Conservation (phyloP, 2,329 filamentous ascomycete species). For the Tolypocladium capitatum region DNA sequence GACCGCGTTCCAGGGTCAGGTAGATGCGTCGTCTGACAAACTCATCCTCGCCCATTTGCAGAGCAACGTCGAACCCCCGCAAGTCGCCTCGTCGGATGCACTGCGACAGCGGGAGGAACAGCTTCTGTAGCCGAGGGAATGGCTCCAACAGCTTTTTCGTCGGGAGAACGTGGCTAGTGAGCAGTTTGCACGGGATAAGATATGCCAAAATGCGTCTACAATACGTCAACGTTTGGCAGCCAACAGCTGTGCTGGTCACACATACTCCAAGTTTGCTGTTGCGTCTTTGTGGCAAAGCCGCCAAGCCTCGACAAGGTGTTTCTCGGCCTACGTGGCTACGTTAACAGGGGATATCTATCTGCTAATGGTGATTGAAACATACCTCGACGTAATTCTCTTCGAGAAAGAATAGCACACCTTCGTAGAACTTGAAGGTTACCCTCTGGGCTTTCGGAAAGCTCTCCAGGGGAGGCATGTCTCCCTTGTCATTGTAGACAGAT, state of each 20-base stretch:
- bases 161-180: conserved; percentile 78
- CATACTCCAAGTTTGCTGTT: conserved; percentile 67
- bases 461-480: conserved; percentile 69
- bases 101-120: conserved; percentile 65
- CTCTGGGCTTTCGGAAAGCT: conserved; percentile 80
- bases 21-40: conserved; percentile 92
- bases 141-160: conserved; percentile 55
- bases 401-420: conserved; percentile 83
- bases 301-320: conserved; percentile 69
- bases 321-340: conserved; percentile 48
- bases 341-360: neutral
- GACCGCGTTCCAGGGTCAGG: conserved; percentile 79
- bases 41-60: conserved; percentile 73
- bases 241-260: conserved; percentile 1
- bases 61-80: conserved; percentile 67
- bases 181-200: conserved; percentile 80
- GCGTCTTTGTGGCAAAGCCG: conserved; percentile 63
- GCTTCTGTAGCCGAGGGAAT: conserved; percentile 60
- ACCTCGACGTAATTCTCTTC: conserved; percentile 85
- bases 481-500: conserved; percentile 52
- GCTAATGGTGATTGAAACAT: conserved; percentile 9
- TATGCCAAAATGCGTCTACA: conserved; percentile 79
- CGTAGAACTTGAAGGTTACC: conserved; percentile 93
- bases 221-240: conserved; percentile 9
- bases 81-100: conserved; percentile 79